Evolutionary conservation across 495 filamentous ascomycete genomes (phyloP).

Genomic region (Amniculicola lignicola): DNA sequence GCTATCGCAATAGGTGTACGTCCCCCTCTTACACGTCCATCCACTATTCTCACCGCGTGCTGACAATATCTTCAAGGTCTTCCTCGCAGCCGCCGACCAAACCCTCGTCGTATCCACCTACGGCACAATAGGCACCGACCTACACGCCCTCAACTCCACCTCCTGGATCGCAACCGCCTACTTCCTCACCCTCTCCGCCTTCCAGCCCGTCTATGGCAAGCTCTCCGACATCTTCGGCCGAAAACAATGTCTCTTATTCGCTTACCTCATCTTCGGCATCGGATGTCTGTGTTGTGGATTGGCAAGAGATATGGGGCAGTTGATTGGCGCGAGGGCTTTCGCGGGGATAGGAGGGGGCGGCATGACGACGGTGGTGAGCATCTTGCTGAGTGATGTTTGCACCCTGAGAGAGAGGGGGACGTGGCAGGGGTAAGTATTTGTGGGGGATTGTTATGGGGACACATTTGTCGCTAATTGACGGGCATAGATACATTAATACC

Average conservation of each 20-base stretch:
- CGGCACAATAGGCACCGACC: constrained; percentile 74
- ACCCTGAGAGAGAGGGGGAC: constrained; percentile 71
- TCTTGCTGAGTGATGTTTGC: constrained; percentile 75
- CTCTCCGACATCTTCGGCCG: constrained; percentile 79
- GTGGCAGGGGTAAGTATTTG: too few species aligned
- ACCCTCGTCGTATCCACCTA: constrained; percentile 79
- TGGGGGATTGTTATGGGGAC: too few species aligned
- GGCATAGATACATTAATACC: constrained; percentile 78
- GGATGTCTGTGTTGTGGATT: constrained; percentile 73
- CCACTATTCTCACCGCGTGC: neutral
- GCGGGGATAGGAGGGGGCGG: constrained; percentile 80
- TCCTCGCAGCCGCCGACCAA: constrained; percentile 73
- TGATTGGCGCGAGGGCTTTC: constrained; percentile 68
- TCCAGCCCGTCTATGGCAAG: constrained; percentile 77
- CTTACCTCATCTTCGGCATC: constrained; percentile 69
- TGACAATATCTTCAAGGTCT: constrained; percentile 50
- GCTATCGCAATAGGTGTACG: constrained; percentile 58
- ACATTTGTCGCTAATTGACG: too few species aligned
- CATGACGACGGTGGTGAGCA: constrained; percentile 77
- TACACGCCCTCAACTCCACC: constrained; percentile 73
- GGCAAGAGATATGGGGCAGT: constrained; percentile 62
- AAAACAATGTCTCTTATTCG: constrained; percentile 70
- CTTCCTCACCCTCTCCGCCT: constrained; percentile 74
- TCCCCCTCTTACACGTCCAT: constrained; percentile 1
- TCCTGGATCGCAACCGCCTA: constrained; percentile 84